These are phyloP conservation scores for Saxispiralis lemnorum DNA, from an alignment of 495 filamentous ascomycete genomes.

Conservation along the genomic window DNA sequence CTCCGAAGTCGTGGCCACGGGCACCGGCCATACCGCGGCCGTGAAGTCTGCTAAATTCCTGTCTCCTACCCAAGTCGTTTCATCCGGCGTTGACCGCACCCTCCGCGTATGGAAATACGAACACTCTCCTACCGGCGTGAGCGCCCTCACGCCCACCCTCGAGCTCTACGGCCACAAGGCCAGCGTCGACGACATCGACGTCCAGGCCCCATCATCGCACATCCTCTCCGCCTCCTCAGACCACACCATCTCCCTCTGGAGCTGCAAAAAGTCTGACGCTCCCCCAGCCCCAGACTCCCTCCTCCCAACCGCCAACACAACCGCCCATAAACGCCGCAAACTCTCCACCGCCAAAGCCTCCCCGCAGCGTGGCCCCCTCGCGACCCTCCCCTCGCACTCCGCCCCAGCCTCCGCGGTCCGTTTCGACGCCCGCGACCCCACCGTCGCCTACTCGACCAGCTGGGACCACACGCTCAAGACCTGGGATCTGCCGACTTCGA, in stretches of 20 bases:
- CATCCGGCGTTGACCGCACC: slow-evolving; percentile 63
- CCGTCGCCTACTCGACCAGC: slow-evolving; percentile 73
- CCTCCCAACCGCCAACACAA: slow-evolving; percentile 45
- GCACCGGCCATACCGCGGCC: slow-evolving; percentile 54
- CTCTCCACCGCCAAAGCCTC: slow-evolving; percentile 39
- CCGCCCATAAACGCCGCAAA: slow-evolving; percentile 59
- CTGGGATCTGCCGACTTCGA: slow-evolving; percentile 67
- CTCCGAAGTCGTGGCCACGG: slow-evolving; percentile 50
- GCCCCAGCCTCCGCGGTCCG: slow-evolving; percentile 53
- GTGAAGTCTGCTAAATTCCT: slow-evolving; percentile 70
- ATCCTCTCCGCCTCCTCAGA: slow-evolving; percentile 73
- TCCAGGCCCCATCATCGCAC: slow-evolving; percentile 54
- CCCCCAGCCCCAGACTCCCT: slow-evolving; percentile 50
- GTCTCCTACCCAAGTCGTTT: slow-evolving; percentile 56
- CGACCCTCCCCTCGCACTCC: slow-evolving; percentile 52
- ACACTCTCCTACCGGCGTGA: slow-evolving; percentile 28
- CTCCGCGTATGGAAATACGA: slow-evolving; percentile 74
- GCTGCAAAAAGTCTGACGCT: slow-evolving; percentile 49
- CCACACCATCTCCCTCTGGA: slow-evolving; percentile 70
- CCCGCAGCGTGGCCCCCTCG: slow-evolving; percentile 63
- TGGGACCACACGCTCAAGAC: slow-evolving; percentile 81
- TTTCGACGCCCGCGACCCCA: slow-evolving; percentile 70
- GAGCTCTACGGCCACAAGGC: slow-evolving; percentile 76
- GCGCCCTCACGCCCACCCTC: slow-evolving; percentile 52
- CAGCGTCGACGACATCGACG: slow-evolving; percentile 55